phyloP scores from a whole-genome alignment of 768 basidiomycete species.

The Peribolospora baueri region DNA sequence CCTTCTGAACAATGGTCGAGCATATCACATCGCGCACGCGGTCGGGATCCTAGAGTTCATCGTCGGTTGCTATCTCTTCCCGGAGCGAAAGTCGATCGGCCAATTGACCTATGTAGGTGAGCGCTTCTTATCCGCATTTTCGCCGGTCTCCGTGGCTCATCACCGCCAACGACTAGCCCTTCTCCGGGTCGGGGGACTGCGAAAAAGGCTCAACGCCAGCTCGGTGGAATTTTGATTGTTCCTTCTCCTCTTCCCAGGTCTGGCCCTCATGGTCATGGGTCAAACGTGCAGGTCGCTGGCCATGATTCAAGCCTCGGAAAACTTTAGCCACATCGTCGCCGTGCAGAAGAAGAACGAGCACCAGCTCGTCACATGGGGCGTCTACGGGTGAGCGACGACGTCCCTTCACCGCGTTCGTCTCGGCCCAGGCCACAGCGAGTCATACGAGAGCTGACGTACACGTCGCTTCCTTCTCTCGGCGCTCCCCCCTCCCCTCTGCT shows the following conservation, averaged over 20 bases:
- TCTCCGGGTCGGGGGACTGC: too few species aligned
- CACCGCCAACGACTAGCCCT: too few species aligned
- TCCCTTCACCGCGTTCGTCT: not conserved
- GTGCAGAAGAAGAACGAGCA: conserved; percentile 48
- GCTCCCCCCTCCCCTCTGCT: conserved; percentile 3
- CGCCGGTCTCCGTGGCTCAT: too few species aligned
- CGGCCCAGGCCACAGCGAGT: not conserved
- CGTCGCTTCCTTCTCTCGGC: not conserved
- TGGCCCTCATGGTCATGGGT: conserved; percentile 37
- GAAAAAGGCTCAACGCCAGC: conserved; percentile 26
- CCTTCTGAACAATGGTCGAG: conserved; percentile 63
- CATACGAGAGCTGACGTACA: too few species aligned
- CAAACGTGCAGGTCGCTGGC: conserved; percentile 62
- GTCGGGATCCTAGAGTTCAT: conserved; percentile 60
- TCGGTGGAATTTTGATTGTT: not conserved
- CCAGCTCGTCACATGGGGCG: conserved; percentile 57
- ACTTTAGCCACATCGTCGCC: conserved; percentile 77
- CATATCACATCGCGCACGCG: conserved; percentile 65
- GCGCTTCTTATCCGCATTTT: conserved; percentile 12
- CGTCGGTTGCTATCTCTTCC: conserved; percentile 39
- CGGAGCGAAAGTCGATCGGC: conserved; percentile 30
- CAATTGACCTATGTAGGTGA: conserved; percentile 27
- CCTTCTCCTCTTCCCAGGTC: conserved; percentile 25
- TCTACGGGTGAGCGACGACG: conserved; percentile 44
- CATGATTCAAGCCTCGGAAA: conserved; percentile 88